Conservation (phyloP, 192 early-diverging fungal genomes). For the Backusella macrospora region DNA sequence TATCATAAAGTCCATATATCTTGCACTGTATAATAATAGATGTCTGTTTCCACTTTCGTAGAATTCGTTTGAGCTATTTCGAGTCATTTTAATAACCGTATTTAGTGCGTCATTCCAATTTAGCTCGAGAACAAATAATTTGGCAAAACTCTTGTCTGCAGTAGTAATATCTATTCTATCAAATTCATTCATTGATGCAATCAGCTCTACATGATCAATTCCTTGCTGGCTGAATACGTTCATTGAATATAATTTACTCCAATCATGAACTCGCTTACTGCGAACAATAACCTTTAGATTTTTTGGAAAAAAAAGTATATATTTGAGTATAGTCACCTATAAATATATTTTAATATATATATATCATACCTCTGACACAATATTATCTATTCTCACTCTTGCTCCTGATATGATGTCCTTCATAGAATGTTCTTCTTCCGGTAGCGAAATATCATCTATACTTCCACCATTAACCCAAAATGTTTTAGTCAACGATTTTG, state of each 20-base stretch:
- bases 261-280: conserved; percentile 21
- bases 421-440: conserved; percentile 15
- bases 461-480: neutral
- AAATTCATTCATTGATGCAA: conserved; percentile 23
- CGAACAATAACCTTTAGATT: conserved; percentile 23
- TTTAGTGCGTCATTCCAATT: conserved; percentile 28
- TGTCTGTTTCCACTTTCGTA: conserved; percentile 20
- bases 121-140: conserved; percentile 9
- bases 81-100: conserved; percentile 10
- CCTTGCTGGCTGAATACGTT: conserved; percentile 6
- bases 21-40: conserved; percentile 28
- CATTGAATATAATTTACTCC: conserved; percentile 28
- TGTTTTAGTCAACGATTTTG: conserved; percentile 11
- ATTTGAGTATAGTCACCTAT: neutral
- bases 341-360: neutral
- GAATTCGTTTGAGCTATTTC: conserved; percentile 17
- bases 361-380: conserved; percentile 24
- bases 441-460: neutral
- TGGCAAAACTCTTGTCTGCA: conserved; percentile 24
- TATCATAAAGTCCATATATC: conserved; percentile 41
- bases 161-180: conserved; percentile 23
- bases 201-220: conserved; percentile 10
- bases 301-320: conserved; percentile 10
- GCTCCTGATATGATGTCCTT: conserved; percentile 18
- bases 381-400: conserved; percentile 20